These are phyloP conservation scores for Adansonia digitata DNA, from an alignment of 345 rosid species.

Conservation along the genomic window DNA sequence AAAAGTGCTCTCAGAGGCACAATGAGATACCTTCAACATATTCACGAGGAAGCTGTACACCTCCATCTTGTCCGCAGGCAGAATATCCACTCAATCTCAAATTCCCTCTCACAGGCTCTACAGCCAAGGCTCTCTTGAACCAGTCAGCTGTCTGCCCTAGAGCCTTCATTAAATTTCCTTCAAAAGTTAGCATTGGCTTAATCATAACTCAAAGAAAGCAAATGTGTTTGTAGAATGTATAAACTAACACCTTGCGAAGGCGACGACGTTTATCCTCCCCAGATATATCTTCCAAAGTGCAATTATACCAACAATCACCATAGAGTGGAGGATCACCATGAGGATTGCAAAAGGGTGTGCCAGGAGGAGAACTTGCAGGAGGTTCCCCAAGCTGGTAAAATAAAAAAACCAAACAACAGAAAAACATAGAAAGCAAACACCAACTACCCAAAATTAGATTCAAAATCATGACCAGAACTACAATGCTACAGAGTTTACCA, in stretches of 20 bases:
- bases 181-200: slow-evolving; percentile 20
- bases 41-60: slow-evolving; percentile 94
- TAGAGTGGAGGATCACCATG: slow-evolving; percentile 69
- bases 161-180: slow-evolving; percentile 54
- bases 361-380: slow-evolving; percentile 39
- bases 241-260: slow-evolving; percentile 59
- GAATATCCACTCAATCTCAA: slow-evolving; percentile 98
- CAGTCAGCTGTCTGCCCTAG: slow-evolving; percentile 91
- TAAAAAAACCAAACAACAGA: background rate
- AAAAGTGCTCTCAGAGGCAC: background rate
- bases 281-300: slow-evolving; percentile 89
- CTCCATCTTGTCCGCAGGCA: slow-evolving; percentile 99
- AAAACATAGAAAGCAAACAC: slow-evolving; percentile 11
- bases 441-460: slow-evolving; percentile 7
- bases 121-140: slow-evolving; percentile 91
- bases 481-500: background rate
- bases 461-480: background rate
- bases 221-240: background rate
- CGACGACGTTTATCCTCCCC: slow-evolving; percentile 84
- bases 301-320: slow-evolving; percentile 98
- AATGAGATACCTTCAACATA: slow-evolving; percentile 77
- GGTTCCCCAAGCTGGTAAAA: slow-evolving; percentile 87
- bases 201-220: background rate
- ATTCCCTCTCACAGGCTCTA: slow-evolving; percentile 97
- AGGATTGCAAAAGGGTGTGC: slow-evolving; percentile 72